A percentile compares a stretch with the other conserved stretches of the same genome.
Conservation (phyloP, 371 early-diverging fungal genomes). For the Apophysomyces elegans region DNA sequence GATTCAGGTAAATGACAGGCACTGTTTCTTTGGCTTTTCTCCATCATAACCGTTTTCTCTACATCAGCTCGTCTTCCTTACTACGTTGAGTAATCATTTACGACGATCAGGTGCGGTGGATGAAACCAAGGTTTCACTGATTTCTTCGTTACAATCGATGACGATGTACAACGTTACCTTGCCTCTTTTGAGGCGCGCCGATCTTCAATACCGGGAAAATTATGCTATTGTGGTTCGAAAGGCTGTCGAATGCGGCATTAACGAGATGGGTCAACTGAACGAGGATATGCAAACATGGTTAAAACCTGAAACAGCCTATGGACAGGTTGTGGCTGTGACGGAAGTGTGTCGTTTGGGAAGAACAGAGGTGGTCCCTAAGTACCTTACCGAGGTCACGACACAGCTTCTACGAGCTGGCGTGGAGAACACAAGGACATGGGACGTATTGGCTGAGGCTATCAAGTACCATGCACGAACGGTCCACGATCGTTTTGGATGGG, state of each 20-base stretch:
- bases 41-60: no score
- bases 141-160: conserved; percentile 23
- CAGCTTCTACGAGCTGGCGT: conserved; percentile 32
- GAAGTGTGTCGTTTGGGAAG: conserved; percentile 34
- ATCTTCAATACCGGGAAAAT: neutral
- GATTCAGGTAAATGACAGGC: conserved; percentile 13
- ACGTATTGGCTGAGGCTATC: conserved; percentile 25
- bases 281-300: conserved; percentile 19
- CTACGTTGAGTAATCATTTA: conserved; percentile 29
- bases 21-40: neutral
- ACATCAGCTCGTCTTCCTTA: conserved; percentile 18
- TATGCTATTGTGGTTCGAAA: conserved; percentile 16
- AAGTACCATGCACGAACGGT: conserved; percentile 13
- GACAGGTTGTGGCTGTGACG: conserved; percentile 26
- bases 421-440: conserved; percentile 27
- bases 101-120: conserved; percentile 16
- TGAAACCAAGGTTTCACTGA: conserved; percentile 22
- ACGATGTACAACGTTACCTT: conserved; percentile 24
- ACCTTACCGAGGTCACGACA: conserved; percentile 20
- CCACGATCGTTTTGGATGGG: conserved; percentile 39
- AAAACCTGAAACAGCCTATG: conserved; percentile 14
- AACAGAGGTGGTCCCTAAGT: conserved; percentile 14
- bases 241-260: conserved; percentile 28
- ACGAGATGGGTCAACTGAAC: conserved; percentile 17
- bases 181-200: conserved; percentile 16